phyloP scores from a whole-genome alignment of 2,329 filamentous ascomycete species.

The Aspergillus udagawae region DNA sequence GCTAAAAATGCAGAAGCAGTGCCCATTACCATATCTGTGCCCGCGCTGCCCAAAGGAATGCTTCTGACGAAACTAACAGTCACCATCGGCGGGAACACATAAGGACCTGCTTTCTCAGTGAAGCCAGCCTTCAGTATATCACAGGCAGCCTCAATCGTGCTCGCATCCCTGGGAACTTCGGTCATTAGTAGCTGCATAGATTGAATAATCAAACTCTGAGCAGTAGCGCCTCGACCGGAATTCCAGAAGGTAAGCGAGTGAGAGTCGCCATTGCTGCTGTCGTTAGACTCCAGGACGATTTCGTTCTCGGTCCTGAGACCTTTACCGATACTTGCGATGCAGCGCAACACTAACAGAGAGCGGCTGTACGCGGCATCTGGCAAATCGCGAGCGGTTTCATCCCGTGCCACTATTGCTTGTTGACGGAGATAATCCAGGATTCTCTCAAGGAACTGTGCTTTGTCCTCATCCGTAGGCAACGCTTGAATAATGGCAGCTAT shows the following conservation, averaged over 20 bases:
- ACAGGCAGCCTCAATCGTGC: constrained; percentile 44
- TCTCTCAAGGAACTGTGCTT: constrained; percentile 35
- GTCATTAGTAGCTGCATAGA: constrained; percentile 39
- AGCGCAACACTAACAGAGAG: constrained; percentile 35
- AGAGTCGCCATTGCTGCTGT: constrained; percentile 18
- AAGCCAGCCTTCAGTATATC: constrained; percentile 45
- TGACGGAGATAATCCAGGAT: constrained; percentile 36
- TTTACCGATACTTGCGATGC: constrained; percentile 40
- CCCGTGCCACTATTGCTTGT: constrained; percentile 29
- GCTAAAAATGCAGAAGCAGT: constrained; percentile 45
- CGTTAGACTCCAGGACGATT: constrained; percentile 31
- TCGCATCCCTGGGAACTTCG: constrained; percentile 36
- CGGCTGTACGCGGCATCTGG: constrained; percentile 31
- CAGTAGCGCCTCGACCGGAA: constrained; percentile 24
- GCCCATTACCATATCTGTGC: constrained; percentile 42
- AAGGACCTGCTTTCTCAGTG: constrained; percentile 41
- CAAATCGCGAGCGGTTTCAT: constrained; percentile 27
- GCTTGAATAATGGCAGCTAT: constrained; percentile 44
- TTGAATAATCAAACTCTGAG: constrained; percentile 37
- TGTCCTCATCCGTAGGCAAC: constrained; percentile 36
- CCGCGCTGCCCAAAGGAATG: constrained; percentile 36
- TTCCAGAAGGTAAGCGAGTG: constrained; percentile 38
- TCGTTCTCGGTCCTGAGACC: constrained; percentile 37
- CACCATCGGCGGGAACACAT: constrained; percentile 40
- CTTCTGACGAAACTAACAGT: constrained; percentile 41